These are phyloP conservation scores for Aspergillus clavatus DNA, from an alignment of 2,329 filamentous ascomycete species.

Conservation along the genomic window DNA sequence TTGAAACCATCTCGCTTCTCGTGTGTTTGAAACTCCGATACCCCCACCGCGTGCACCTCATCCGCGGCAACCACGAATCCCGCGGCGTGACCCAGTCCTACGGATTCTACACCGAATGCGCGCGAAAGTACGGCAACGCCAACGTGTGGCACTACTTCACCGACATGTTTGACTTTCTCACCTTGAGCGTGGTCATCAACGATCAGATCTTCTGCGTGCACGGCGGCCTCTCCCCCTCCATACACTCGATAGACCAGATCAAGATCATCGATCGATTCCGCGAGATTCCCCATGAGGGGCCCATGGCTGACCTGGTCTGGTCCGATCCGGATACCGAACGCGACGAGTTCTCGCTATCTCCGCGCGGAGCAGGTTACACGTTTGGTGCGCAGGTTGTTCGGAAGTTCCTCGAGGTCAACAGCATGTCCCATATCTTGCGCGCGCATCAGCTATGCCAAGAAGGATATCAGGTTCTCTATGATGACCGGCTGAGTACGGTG, in stretches of 20 bases:
- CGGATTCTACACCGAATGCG: slow-evolving; percentile 98
- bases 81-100: slow-evolving; percentile 97
- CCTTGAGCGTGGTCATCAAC: slow-evolving; percentile 94
- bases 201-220: slow-evolving; percentile 99
- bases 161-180: slow-evolving; percentile 99
- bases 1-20: slow-evolving; percentile 96
- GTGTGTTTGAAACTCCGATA: slow-evolving; percentile 97
- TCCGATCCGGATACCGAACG: slow-evolving; percentile 95
- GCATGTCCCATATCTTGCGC: slow-evolving; percentile 93
- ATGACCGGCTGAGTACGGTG: slow-evolving; percentile 89
- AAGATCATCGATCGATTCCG: slow-evolving; percentile 99
- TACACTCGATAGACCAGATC: slow-evolving; percentile 98
- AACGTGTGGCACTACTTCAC: slow-evolving; percentile 99
- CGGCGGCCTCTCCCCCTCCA: slow-evolving; percentile 81
- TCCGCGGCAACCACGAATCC: slow-evolving; percentile 96
- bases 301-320: slow-evolving; percentile 99
- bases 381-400: slow-evolving; percentile 97
- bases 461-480: slow-evolving; percentile 94
- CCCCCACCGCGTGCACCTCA: slow-evolving; percentile 89
- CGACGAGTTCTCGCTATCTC: slow-evolving; percentile 93
- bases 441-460: slow-evolving; percentile 99
- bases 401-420: slow-evolving; percentile 96
- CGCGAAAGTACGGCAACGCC: slow-evolving; percentile 94
- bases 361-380: slow-evolving; percentile 90
- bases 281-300: slow-evolving; percentile 96